These are phyloP conservation scores for Scutellaria barbata DNA, from an alignment of 257 asterid genomes.

Conservation along the genomic window DNA sequence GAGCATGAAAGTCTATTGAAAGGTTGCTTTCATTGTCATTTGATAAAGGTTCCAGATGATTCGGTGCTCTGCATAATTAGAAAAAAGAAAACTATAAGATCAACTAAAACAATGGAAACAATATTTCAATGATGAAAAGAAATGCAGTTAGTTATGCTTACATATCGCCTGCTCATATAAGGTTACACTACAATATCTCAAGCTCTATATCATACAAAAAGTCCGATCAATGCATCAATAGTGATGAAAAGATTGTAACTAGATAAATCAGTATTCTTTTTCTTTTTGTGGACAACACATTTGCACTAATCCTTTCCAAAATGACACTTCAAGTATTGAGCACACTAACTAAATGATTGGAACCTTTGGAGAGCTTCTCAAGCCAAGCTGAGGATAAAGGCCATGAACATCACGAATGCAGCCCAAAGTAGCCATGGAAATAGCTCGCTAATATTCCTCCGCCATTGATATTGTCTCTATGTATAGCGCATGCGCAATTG, in stretches of 20 bases:
- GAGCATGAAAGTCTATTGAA: too few relatives aligned
- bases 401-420: slow-evolving; percentile 81
- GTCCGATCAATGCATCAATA: too few relatives aligned
- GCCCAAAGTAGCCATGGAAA: slow-evolving; percentile 71
- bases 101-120: too few relatives aligned
- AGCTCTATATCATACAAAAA: too few relatives aligned
- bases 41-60: too few relatives aligned
- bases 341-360: slow-evolving; percentile 9
- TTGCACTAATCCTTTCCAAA: slow-evolving; percentile 14
- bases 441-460: slow-evolving; percentile 92
- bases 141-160: too few relatives aligned
- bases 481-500: slow-evolving; percentile 67
- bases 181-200: too few relatives aligned
- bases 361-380: slow-evolving; percentile 86
- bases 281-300: background rate
- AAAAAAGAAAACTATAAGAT: too few relatives aligned
- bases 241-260: background rate
- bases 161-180: too few relatives aligned
- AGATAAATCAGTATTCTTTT: background rate
- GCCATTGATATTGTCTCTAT: slow-evolving; percentile 87
- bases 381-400: slow-evolving; percentile 71
- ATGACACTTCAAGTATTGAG: background rate
- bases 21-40: too few relatives aligned
- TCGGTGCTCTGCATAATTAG: too few relatives aligned
- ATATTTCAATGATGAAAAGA: too few relatives aligned